Evolutionary conservation across 116 monocot genomes (phyloP), one percentile per base, ranked within the genome.

Genomic region (Phalaenopsis hybrid): DNA sequence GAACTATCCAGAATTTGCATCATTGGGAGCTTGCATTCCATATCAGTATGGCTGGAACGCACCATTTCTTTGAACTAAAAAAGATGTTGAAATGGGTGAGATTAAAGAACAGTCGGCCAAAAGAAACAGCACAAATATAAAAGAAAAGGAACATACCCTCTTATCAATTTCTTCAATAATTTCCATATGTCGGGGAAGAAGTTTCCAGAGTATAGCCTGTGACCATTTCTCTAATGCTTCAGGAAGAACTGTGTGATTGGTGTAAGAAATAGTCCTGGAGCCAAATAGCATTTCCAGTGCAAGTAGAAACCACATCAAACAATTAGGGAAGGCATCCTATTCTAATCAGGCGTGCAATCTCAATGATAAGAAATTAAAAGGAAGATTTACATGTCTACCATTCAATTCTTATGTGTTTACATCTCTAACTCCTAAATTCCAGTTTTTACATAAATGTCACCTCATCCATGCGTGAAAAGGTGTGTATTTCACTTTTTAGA

Each of bases 191-290:
- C 96, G 94, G 45, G 96, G 96, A 85, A 96, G 91, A 86, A 96
- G 92, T 79, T 91, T 96, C 77, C 68, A 55, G 83, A 96, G 91
- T 77, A 94, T 57, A 78, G 75, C 73, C 58, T 87, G 91, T n/a
- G 96, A 85, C 94, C 94, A 94, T 87, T 96, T 96, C 87, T 96
- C 96, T 69, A 96, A 82, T 16, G 94, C 96, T 86, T 96, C 96
- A 9, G 96, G 96, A 18, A 96, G 90, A 82, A 96, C 94, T 37
- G 96, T 94, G 81, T 96, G 96, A 87, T 92, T 96, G 72, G 96
- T 96, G 82, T 94, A 96, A 44, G 96, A 89, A 87, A 94, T 63
- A 77, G 89, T 91, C 87, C 94, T 96, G 85, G 28, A 12, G 44
- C 70, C 65, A 21, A 18, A 65, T 65, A 28, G 65, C 65, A 23